phyloP scores from a whole-genome alignment of 805 yeast genomes.

The Teunomyces kruisii region DNA sequence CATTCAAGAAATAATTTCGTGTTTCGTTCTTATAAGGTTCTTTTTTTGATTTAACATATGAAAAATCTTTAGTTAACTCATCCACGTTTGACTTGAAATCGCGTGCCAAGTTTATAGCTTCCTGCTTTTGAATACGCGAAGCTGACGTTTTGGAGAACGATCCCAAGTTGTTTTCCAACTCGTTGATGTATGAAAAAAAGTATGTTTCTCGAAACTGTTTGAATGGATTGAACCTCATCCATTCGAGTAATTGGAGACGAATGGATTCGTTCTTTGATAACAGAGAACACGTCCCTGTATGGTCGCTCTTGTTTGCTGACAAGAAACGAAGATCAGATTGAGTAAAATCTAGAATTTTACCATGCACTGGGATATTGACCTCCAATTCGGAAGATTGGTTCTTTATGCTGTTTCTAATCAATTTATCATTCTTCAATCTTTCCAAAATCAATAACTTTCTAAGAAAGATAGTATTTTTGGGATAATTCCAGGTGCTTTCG shows the following conservation, averaged over 20 bases:
- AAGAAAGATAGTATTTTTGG: conserved; percentile 1
- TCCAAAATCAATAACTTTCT: conserved; percentile 7
- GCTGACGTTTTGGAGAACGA: conserved; percentile 14
- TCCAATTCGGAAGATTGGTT: background rate
- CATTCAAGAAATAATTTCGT: conserved; percentile 18
- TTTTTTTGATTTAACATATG: conserved; percentile 10
- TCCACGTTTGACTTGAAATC: conserved; percentile 18
- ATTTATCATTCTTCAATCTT: conserved; percentile 4
- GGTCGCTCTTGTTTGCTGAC: conserved; percentile 7
- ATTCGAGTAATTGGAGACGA: conserved; percentile 31
- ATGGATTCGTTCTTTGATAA: conserved; percentile 9
- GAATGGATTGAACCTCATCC: conserved; percentile 41
- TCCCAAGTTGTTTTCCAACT: conserved; percentile 15
- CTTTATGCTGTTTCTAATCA: background rate
- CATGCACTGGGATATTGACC: conserved; percentile 20
- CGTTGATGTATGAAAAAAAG: conserved; percentile 18
- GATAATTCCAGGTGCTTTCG: conserved; percentile 2
- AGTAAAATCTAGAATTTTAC: conserved; percentile 36
- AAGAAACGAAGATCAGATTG: conserved; percentile 35
- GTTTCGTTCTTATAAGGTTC: background rate
- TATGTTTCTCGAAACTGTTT: conserved; percentile 24
- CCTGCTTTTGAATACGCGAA: conserved; percentile 15
- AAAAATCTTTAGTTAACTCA: conserved; percentile 20
- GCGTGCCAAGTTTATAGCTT: conserved; percentile 18
- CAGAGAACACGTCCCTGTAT: conserved; percentile 13